Percentiles rank a stretch among this genome's conserved stretches.
phyloP scores from a whole-genome alignment of 768 basidiomycete genomes.

The Brasilioporus rufonigricans region DNA sequence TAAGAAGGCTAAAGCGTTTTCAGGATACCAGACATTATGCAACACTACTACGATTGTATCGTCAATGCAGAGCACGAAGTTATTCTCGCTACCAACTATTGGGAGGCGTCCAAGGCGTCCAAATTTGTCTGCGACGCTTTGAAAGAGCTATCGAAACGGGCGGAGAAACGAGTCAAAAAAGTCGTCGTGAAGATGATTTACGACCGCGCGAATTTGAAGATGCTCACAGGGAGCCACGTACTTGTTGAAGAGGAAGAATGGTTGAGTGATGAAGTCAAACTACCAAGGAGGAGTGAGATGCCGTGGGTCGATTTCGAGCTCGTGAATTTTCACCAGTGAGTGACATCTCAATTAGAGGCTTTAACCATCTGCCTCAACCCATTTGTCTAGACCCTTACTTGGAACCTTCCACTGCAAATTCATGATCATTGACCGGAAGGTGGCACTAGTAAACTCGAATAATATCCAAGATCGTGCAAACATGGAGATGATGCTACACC shows the following conservation, averaged over 20 bases:
- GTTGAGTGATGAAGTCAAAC: constrained; percentile 42
- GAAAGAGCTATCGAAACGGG: constrained; percentile 48
- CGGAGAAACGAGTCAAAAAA: constrained; percentile 42
- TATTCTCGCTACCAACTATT: constrained; percentile 66
- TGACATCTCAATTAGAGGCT: neutral
- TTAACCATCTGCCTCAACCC: neutral
- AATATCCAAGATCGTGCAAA: constrained; percentile 62
- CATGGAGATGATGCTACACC: constrained; percentile 62
- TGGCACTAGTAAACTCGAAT: constrained; percentile 63
- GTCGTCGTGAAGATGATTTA: constrained; percentile 68
- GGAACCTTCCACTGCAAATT: constrained; percentile 76
- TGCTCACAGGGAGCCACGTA: constrained; percentile 45
- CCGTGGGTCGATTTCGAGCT: constrained; percentile 61
- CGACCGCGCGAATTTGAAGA: constrained; percentile 62
- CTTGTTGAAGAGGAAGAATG: constrained; percentile 46
- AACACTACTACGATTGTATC: constrained; percentile 63
- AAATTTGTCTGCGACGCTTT: constrained; percentile 50
- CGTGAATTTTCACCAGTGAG: constrained; percentile 49
- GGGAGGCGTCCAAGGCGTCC: constrained; percentile 51
- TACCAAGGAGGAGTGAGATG: constrained; percentile 55
- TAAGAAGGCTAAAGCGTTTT: constrained; percentile 7
- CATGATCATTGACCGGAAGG: constrained; percentile 64
- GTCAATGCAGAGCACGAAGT: constrained; percentile 61
- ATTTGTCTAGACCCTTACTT: constrained; percentile 40
- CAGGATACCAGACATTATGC: constrained; percentile 71